Conservation (phyloP, 192 early-diverging fungal genomes). For the Dimargaris cristalligena region DNA sequence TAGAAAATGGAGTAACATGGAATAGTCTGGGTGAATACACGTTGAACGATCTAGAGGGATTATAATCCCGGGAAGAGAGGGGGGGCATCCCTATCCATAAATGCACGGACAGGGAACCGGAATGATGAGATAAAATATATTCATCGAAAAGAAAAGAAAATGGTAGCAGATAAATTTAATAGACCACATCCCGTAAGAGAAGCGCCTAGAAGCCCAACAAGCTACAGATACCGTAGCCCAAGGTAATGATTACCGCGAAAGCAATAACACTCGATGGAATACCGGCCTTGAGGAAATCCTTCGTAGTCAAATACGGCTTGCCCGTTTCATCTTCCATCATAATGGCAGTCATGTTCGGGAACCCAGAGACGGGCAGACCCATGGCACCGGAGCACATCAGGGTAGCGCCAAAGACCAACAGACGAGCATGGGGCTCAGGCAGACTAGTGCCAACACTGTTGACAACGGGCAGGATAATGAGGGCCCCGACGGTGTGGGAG, state of each 20-base stretch:
- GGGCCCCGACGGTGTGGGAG: constrained; percentile 84
- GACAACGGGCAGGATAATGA: constrained; percentile 93
- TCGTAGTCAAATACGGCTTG: constrained; percentile 57
- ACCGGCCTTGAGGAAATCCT: constrained; percentile 74
- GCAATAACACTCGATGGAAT: constrained; percentile 57
- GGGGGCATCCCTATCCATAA: too few relatives aligned
- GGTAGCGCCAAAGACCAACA: constrained; percentile 69
- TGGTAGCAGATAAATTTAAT: too few relatives aligned
- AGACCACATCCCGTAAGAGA: too few relatives aligned
- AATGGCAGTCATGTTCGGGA: constrained; percentile 97
- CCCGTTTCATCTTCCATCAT: constrained; percentile 79
- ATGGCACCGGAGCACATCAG: constrained; percentile 80
- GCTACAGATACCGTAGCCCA: constrained; percentile 63
- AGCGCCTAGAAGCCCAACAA: constrained; percentile 38
- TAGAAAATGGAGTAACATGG: too few relatives aligned
- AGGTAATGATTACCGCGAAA: constrained; percentile 44
- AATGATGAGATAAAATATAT: too few relatives aligned
- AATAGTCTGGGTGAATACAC: too few relatives aligned
- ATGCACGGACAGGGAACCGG: too few relatives aligned
- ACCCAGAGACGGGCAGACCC: constrained; percentile 84
- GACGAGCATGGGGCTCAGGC: constrained; percentile 56
- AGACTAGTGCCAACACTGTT: constrained; percentile 66
- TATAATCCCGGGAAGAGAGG: too few relatives aligned
- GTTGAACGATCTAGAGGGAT: too few relatives aligned
- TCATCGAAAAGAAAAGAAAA: too few relatives aligned